Evolutionary conservation across 1,139 yeast species (phyloP), one percentile per base, ranked within the genome.

Genomic region (Magnusiomyces fungicola): DNA sequence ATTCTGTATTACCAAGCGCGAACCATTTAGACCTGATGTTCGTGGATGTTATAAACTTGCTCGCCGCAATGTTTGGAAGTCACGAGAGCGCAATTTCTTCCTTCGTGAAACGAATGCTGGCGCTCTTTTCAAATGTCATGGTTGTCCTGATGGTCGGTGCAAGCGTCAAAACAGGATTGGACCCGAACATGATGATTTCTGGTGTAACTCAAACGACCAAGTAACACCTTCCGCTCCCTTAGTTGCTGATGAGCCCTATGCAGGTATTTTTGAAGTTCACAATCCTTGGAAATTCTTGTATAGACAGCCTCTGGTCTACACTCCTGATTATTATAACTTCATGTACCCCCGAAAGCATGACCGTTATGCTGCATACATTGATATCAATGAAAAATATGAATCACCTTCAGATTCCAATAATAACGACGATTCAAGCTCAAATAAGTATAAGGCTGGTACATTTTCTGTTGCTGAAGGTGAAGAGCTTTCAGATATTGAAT

Each of bases 181-280:
- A 12, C 24, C 43, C 12, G 22, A 4, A 27, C 21, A 24, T 23
- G 49, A 24, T 23, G 43, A 19, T 16, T 32, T 32, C 6, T 32
- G 36, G 36, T 33, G 40, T 29, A 47, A 52, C 32, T 48, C 50
- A 14, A 53, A 55, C 39, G 55, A 52, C 2, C 38, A 49, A 6
- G 57, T 49, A 16, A 30, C 45, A 2, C 64, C 66, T 0, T 48
- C 58, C 1, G 53, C 55, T n/a, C 62, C 64, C 3, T 45, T 62
- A 21, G 41, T 62, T 34, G 55, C 60, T 0, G 66, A 62, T 45
- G 63, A 62, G 45, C 59, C 61, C 1, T 58, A 58, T 46, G 53
- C 55, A 55, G 54, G 57, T 16, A 53, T 59, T 54, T 49, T 48
- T 34, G 48, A 47, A 21, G 19, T 50, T 29, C 50, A 48, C 29